Base-by-base conservation (phyloP, 345 rosid species). In the Leavenworthia alabamica region DNA sequence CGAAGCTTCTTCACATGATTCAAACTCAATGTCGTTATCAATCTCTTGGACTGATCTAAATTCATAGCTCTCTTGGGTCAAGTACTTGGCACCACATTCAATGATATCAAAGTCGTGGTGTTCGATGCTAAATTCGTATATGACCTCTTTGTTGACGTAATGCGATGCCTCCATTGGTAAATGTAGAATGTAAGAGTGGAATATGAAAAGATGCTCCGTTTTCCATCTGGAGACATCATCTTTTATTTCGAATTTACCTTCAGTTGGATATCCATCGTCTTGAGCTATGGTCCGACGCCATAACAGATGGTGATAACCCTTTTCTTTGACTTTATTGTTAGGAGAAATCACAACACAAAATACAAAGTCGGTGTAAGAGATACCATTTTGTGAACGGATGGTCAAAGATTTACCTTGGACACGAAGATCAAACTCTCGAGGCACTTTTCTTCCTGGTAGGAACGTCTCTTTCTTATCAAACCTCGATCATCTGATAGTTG, bases 31-130 rank as follows among this genome's bases (percentile, higher is more conserved):
- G 31, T 12, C 3, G 16, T 6, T 32, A 23, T 7, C 44, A 7
- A 4, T 3, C 24, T 7, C 24, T n/a, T 56, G 45, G 20, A 23
- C n/a, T 19, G 4, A n/a, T 33, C 15, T 42, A 55, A 8, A 26
- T 27, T 27, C n/a, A 16, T 41, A 7, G 16, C 8, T 41, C 40
- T 4, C 14, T 3, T n/a, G 20, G 1, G 31, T 22, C 10, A 4
- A 47, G 13, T 49, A 37, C 48, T 29, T 45, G 40, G 32, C 67
- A 39, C 67, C 49, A 39, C 49, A 62, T 6, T 49, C 49, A 39
- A 17, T 2, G 17, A 39, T 17, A 1, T 62, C 9, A n/a, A 36
- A 39, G 6, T 5, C 23, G 0, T 46, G n/a, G 33, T 5, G 16
- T 2, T 35, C 7, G 56, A 46, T 17, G 47, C 56, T 23, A n/a